Percentiles rank a stretch among this genome's conserved stretches.
phyloP scores from a whole-genome alignment of 225 moss, liverwort and hornwort species.

The Marchantia polymorpha region DNA sequence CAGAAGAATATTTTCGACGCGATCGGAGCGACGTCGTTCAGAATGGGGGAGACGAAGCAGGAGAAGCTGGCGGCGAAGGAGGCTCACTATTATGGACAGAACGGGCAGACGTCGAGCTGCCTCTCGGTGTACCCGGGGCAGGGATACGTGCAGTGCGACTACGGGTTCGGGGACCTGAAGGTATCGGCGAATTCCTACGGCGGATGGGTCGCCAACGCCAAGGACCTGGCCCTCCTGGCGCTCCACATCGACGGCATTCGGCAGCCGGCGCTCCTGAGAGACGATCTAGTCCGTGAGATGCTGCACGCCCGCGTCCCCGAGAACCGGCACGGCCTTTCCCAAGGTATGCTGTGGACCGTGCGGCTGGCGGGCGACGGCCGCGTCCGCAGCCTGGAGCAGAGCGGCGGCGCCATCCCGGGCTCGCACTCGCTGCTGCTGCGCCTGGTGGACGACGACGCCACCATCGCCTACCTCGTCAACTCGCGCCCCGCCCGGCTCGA shows the following conservation, averaged over 20 bases:
- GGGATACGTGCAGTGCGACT: constrained; percentile 19
- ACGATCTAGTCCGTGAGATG: background rate
- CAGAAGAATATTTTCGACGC: constrained; percentile 17
- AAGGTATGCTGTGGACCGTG: constrained; percentile 17
- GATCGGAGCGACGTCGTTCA: constrained; percentile 11
- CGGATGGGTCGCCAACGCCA: constrained; percentile 13
- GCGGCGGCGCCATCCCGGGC: background rate
- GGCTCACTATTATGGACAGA: constrained; percentile 13
- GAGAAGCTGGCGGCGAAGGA: constrained; percentile 7
- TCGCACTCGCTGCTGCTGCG: constrained; percentile 11
- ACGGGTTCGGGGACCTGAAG: constrained; percentile 17
- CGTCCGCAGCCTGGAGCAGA: constrained; percentile 7
- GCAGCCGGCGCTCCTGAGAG: background rate
- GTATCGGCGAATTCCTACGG: constrained; percentile 12
- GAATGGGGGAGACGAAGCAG: constrained; percentile 20
- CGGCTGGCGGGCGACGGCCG: background rate
- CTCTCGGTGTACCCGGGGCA: constrained; percentile 16
- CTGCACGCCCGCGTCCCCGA: background rate
- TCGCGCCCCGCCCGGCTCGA: background rate
- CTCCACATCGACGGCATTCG: constrained; percentile 3
- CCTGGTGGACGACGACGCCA: constrained; percentile 2
- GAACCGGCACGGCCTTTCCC: background rate
- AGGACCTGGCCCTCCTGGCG: constrained; percentile 5
- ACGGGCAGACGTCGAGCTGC: background rate
- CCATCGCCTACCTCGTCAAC: constrained; percentile 18